Evolutionary conservation across 1,284 basidiomycete species (phyloP), one percentile per base, ranked within the genome.

Genomic region (Cryptococcus amylolentus): DNA sequence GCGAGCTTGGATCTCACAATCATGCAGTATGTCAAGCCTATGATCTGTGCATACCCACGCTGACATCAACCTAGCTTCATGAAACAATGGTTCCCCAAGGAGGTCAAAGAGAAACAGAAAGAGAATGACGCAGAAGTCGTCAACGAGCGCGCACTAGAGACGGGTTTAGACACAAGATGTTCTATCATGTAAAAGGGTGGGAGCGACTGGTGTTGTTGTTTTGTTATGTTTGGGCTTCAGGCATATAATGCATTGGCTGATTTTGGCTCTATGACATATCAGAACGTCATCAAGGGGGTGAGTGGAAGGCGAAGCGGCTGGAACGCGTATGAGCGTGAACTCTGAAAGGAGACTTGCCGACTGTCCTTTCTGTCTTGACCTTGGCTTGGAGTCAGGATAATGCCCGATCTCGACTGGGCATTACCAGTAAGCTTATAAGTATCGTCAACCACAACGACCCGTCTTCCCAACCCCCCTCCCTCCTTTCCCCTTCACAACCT

Each of bases 1-100:
- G 69, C 54, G 18, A 75, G 70, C 35, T 63, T 76, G 28, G 73
- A 76, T 58, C 28, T 64, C 13, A 60, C 65, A 16, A 63, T 76
- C 47, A 73, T 76, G 73, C 64, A 66, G 73, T 72, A 51, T 62
- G 70, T 64, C 16, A n/a, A 20, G 9, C 27, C 27, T 20, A 18
- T 51, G 7, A 51, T 18, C 26, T 46, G 10, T 26, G 12, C 8
- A 46, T 16, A 8, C 5, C 44, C 31, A 53, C 45, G 26, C 37
- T n/a, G 39, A 18, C 16, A 31, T 37, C 20, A 14, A n/a, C 37
- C n/a, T 42, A 73, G 70, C 64, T 94, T 92, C 67, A 89, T 97
- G 85, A 83, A 88, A 61, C 86, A 88, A 59, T 97, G 92, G 91
- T 97, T 98, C 76, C 92, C 94, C 0, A 73, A 84, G 9, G 94